Evolutionary conservation across 257 asterid species (phyloP), one percentile per base, ranked within the genome.

Genomic region (Jasminum sambac): DNA sequence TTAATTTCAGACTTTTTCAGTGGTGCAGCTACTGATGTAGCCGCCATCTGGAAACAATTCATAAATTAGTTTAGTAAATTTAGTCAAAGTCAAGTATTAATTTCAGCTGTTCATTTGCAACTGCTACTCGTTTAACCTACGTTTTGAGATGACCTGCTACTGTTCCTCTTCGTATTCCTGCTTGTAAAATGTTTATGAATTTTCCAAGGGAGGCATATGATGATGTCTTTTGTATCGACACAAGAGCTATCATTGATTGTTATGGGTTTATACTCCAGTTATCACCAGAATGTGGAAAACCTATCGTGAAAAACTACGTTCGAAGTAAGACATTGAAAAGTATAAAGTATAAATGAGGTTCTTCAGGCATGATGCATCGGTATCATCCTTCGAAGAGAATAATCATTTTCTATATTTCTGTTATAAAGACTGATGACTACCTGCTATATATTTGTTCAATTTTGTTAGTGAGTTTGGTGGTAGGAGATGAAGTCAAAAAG

Each of bases 251-350:
- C 39, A 63, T 46, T 64, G 50, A 55, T 8, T 52, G 66, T 63
- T 43, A 21, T 68, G 4, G 48, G 57, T 52, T 10, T 55, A 34
- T 30, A 74, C 68, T 62, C 58, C 66, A 44, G 36, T 23, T 72
- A 62, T 66, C 44, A 42, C 38, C 37, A 48, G 57, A 63, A 58
- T 67, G 71, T 14, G 13, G 62, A 65, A 60, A 19, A 61, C 74
- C 64, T 67, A 43, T 41, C 55, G 37, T 48, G 26, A 42, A 73
- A 73, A 67, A 38, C 61, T 50, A 55, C 34, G 19, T 8, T 64
- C 67, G 73, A 70, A 37, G 59, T 67, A 36, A 66, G 78, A 52
- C 69, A 59, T 38, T 67, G 21, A 41, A 74, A 77, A 43, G 36
- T 30, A 30, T 30, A 30, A 48, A 17, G 39, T 66, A 39, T 10